These are phyloP conservation scores for Dryadomyces quercivorus DNA, from an alignment of 2,329 filamentous ascomycete genomes.

Conservation along the genomic window DNA sequence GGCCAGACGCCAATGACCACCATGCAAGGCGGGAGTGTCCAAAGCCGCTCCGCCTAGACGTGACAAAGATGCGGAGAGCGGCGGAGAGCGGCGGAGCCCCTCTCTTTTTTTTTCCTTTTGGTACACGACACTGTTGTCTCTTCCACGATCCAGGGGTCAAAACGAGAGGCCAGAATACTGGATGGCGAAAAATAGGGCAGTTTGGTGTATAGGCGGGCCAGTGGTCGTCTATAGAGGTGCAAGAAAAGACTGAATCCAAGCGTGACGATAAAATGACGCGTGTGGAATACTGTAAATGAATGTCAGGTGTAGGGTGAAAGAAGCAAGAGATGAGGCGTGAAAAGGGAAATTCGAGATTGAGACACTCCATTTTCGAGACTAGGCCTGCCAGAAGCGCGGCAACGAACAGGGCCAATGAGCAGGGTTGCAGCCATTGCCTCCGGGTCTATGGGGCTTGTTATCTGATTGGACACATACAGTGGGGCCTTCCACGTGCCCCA, in stretches of 20 bases:
- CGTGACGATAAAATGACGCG: slow-evolving; percentile 1
- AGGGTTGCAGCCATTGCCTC: neutral
- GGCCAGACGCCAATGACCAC: neutral
- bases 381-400: neutral
- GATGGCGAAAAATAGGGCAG: neutral
- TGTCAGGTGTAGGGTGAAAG: neutral
- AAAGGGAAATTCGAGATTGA: neutral
- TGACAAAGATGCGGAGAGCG: neutral
- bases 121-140: neutral
- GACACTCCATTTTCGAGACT: neutral
- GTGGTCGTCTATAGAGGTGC: neutral
- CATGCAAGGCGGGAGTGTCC: neutral
- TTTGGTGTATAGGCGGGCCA: neutral
- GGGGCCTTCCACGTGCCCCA: too few species aligned
- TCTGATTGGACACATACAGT: too few species aligned
- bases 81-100: too few species aligned
- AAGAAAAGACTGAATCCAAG: neutral
- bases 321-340: neutral
- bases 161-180: neutral
- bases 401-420: neutral
- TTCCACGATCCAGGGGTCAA: neutral
- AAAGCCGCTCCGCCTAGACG: neutral
- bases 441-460: too few species aligned
- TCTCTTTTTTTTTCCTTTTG: neutral
- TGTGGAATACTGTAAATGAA: neutral